phyloP scores from a whole-genome alignment of 257 asterid species.

The Solanum rostratum region DNA sequence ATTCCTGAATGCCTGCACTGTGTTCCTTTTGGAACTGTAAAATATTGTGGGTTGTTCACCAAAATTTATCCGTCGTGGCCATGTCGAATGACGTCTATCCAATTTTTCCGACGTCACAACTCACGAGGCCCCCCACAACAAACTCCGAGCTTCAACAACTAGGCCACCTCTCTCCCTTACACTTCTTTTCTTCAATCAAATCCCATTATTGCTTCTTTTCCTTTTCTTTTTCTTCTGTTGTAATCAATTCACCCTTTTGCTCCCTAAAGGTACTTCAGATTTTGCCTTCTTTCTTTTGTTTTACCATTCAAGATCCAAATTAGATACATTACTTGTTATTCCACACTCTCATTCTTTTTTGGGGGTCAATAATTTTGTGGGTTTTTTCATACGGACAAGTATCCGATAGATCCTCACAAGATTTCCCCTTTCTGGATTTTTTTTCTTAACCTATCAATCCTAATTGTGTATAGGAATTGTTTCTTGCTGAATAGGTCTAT shows the following conservation, averaged over 20 bases:
- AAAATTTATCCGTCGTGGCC: not conserved
- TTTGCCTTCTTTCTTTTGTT: not conserved
- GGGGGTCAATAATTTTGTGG: no score
- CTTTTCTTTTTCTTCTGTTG: no score
- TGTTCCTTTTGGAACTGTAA: no score
- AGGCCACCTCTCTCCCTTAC: not conserved
- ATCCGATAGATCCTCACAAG: not conserved
- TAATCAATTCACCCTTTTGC: not conserved
- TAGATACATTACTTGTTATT: not conserved
- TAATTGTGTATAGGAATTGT: not conserved
- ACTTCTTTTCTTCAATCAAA: not conserved
- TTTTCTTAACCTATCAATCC: not conserved
- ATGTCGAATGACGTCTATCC: not conserved
- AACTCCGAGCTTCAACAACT: not conserved
- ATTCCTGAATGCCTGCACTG: not conserved
- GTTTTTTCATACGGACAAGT: not conserved
- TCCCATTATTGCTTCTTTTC: not conserved
- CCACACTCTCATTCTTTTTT: not conserved
- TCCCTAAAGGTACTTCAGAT: not conserved
- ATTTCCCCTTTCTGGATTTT: not conserved
- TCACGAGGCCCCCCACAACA: not conserved
- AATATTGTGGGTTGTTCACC: not conserved
- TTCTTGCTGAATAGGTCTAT: not conserved
- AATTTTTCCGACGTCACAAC: not conserved
- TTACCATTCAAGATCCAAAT: not conserved